Evolutionary conservation across 2,329 filamentous ascomycete species (phyloP).

Genomic region (Cylindrodendrum hubeiense): DNA sequence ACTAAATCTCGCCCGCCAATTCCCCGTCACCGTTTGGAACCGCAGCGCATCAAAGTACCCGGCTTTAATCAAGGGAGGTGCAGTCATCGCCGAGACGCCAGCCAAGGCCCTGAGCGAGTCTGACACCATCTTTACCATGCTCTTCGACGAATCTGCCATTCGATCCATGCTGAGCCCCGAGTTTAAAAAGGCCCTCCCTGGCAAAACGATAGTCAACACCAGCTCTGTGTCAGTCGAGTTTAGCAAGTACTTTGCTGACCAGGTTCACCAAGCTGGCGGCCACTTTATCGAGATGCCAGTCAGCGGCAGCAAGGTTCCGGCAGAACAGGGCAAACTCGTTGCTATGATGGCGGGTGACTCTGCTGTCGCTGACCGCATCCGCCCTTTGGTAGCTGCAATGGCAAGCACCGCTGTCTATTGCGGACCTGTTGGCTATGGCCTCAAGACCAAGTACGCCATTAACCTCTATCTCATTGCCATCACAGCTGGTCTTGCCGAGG

Average conservation of each 20-base stretch:
- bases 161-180: conserved; percentile 38
- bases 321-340: conserved; percentile 49
- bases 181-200: conserved; percentile 40
- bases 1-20: conserved; percentile 45
- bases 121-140: conserved; percentile 48
- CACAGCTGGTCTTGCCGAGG: conserved; percentile 49
- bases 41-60: conserved; percentile 44
- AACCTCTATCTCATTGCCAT: conserved; percentile 47
- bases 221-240: conserved; percentile 45
- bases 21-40: conserved; percentile 48
- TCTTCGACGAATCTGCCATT: conserved; percentile 45
- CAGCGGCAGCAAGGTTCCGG: conserved; percentile 50
- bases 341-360: conserved; percentile 49
- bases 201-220: conserved; percentile 50
- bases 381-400: conserved; percentile 40
- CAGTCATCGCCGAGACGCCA: not conserved
- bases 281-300: conserved; percentile 51
- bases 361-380: conserved; percentile 39
- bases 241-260: conserved; percentile 38
- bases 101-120: not conserved
- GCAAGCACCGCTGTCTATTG: conserved; percentile 49
- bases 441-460: conserved; percentile 49
- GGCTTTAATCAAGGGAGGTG: conserved; percentile 19
- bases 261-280: conserved; percentile 42
- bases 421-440: conserved; percentile 46